phyloP scores from a whole-genome alignment of 1,284 basidiomycete species.

The Papiliotrema flavescens region DNA sequence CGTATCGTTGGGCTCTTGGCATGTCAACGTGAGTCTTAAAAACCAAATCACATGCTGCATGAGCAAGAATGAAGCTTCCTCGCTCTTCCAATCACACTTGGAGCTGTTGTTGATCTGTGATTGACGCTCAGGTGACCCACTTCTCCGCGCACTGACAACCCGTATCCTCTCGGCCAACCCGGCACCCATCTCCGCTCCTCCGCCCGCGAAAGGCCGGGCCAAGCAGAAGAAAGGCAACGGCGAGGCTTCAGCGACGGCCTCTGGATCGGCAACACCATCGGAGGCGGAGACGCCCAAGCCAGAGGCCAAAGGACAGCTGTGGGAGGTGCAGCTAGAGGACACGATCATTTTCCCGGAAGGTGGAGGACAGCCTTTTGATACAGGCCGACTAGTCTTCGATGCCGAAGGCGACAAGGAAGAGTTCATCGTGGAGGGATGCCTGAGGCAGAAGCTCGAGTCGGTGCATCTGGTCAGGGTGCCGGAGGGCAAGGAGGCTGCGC shows the following conservation, averaged over 20 bases:
- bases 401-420: slow-evolving; percentile 45
- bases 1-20: slow-evolving; percentile 49
- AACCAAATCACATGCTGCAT: too few relatives aligned
- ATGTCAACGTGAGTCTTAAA: slow-evolving; percentile 45
- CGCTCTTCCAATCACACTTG: too few relatives aligned
- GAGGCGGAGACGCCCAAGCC: slow-evolving; percentile 4
- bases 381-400: slow-evolving; percentile 56
- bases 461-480: slow-evolving; percentile 67
- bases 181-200: slow-evolving; percentile 27
- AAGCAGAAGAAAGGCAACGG: slow-evolving; percentile 22
- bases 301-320: slow-evolving; percentile 28
- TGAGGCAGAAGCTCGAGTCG: slow-evolving; percentile 68
- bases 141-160: slow-evolving; percentile 35
- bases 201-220: slow-evolving; percentile 37
- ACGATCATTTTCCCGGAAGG: slow-evolving; percentile 87
- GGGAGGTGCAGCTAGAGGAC: slow-evolving; percentile 65
- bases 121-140: slow-evolving; percentile 41
- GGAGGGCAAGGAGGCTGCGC: slow-evolving; percentile 51
- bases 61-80: too few relatives aligned
- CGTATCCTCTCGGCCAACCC: slow-evolving; percentile 23
- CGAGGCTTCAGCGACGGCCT: too few relatives aligned
- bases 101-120: neutral
- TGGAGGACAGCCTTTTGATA: slow-evolving; percentile 79
- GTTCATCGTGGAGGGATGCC: slow-evolving; percentile 67
- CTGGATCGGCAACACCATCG: neutral